Percentiles rank a stretch among this genome's conserved stretches.
These are phyloP conservation scores for Lactarius pseudohatsudake DNA, from an alignment of 768 basidiomycete species.

Conservation along the genomic window DNA sequence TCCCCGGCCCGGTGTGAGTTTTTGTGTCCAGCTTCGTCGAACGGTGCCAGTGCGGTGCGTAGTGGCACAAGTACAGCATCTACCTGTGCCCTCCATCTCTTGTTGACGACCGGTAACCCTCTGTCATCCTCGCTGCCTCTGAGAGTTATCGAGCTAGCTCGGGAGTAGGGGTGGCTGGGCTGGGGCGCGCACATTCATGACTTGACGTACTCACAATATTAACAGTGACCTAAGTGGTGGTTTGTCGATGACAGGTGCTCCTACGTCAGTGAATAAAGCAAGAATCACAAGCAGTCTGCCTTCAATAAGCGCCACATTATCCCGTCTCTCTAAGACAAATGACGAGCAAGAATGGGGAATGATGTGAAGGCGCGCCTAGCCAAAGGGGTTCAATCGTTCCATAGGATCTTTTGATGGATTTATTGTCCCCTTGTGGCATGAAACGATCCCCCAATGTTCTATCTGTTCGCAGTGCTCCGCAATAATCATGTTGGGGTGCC, in stretches of 20 bases:
- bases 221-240: background rate
- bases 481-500: background rate
- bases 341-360: conserved; percentile 1
- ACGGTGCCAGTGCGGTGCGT: background rate
- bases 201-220: background rate
- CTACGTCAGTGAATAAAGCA: background rate
- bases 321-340: conserved; percentile 2
- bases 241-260: background rate
- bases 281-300: conserved; percentile 4
- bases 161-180: background rate
- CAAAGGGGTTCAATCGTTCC: background rate
- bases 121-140: background rate
- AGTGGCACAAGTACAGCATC: background rate
- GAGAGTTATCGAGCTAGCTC: background rate
- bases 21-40: background rate
- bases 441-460: background rate
- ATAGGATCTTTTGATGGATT: background rate
- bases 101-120: background rate
- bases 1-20: conserved; percentile 9
- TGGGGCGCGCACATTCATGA: background rate
- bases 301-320: background rate
- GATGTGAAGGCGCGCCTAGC: background rate
- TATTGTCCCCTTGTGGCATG: conserved; percentile 6
- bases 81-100: background rate
- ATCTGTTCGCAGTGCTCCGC: background rate